A percentile compares a stretch with the other conserved stretches of the same genome.
These are phyloP conservation scores for Pyrenula massariospora DNA, from an alignment of 495 filamentous ascomycete species.

Conservation along the genomic window DNA sequence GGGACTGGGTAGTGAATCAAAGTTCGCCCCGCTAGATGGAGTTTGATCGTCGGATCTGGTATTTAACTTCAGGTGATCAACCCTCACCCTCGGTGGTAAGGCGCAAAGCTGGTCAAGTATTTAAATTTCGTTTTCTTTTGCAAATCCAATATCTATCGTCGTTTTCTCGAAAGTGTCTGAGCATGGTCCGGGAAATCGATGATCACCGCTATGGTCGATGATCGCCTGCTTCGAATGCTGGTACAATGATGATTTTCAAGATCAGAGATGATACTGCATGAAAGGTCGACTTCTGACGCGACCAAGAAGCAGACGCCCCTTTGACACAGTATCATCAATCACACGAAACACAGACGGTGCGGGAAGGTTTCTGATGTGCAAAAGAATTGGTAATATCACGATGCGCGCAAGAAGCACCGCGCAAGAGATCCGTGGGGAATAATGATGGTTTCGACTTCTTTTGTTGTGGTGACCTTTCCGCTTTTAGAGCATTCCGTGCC, in stretches of 20 bases:
- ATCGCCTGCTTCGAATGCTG: neutral
- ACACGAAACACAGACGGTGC: neutral
- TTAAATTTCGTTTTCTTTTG: neutral
- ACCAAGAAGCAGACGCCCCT: neutral
- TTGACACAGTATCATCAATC: neutral
- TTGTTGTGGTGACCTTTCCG: neutral
- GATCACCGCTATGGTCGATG: neutral
- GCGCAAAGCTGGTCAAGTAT: no score
- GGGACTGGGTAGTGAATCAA: no score
- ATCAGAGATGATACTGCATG: neutral
- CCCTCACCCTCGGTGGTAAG: no score
- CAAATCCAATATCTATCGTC: neutral
- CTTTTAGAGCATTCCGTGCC: neutral
- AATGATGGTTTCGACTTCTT: neutral
- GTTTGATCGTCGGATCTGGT: no score
- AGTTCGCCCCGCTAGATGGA: no score
- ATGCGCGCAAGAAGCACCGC: no score
- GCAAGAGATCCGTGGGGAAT: neutral
- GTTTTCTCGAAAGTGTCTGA: neutral
- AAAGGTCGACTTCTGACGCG: neutral
- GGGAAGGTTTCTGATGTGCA: no score
- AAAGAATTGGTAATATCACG: no score
- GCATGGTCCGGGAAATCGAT: no score
- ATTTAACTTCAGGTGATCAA: no score
- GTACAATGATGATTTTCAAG: neutral